phyloP scores from a whole-genome alignment of 2,329 filamentous ascomycete genomes.

The Diplodia seriata region DNA sequence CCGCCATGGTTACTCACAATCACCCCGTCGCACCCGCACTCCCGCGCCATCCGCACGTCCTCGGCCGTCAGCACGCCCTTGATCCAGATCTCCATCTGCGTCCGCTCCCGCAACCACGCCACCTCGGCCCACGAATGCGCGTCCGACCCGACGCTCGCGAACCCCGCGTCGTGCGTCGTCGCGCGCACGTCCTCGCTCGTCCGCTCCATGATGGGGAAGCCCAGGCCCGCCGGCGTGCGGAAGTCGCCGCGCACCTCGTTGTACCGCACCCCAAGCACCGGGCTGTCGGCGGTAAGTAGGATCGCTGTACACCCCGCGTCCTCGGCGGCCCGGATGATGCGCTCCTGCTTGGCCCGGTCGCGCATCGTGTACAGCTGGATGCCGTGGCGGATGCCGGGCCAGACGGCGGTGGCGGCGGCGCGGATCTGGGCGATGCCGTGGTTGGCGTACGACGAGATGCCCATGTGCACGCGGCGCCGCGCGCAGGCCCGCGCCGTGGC shows the following conservation, averaged over 20 bases:
- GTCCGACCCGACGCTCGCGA: constrained; percentile 38
- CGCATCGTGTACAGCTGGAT: constrained; percentile 55
- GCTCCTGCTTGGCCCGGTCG: constrained; percentile 56
- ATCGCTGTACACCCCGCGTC: background rate
- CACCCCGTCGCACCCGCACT: constrained; percentile 56
- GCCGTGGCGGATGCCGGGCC: constrained; percentile 46
- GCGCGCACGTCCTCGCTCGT: constrained; percentile 38
- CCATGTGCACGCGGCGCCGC: constrained; percentile 47
- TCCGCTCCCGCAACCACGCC: constrained; percentile 32
- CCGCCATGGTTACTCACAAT: constrained; percentile 50
- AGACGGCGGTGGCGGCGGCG: constrained; percentile 52
- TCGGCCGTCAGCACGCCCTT: constrained; percentile 57
- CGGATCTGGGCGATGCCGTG: constrained; percentile 49
- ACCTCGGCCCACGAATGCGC: constrained; percentile 39
- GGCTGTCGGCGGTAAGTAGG: constrained; percentile 9
- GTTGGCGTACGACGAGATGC: constrained; percentile 49
- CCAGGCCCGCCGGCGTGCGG: constrained; percentile 35
- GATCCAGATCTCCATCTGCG: constrained; percentile 45
- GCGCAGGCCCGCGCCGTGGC: constrained; percentile 51
- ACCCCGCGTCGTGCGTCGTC: constrained; percentile 41
- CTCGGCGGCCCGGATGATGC: background rate
- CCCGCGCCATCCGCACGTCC: constrained; percentile 56
- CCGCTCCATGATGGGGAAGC: constrained; percentile 40
- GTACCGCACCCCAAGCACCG: constrained; percentile 2
- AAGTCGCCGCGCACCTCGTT: constrained; percentile 28